Evolutionary conservation across 2,329 filamentous ascomycete species (phyloP).

Genomic region (Botrytis aclada): DNA sequence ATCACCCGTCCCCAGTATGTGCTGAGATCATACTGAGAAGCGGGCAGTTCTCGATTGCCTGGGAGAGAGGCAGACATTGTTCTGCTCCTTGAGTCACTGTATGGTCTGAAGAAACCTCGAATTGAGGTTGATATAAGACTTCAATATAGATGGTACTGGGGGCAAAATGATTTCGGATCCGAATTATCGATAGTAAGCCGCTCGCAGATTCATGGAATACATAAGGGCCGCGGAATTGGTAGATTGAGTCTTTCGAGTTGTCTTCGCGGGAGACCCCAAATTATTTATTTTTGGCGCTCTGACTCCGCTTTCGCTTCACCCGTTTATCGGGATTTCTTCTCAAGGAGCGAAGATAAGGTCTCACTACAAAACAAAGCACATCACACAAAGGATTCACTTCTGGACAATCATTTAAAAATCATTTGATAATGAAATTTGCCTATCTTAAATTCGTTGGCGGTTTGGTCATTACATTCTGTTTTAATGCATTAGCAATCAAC

Average conservation of each 20-base stretch:
- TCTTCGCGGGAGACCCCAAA: background rate
- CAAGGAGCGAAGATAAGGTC: background rate
- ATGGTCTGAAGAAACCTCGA: background rate
- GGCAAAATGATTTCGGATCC: conserved; percentile 10
- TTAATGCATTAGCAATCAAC: background rate
- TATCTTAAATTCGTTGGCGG: background rate
- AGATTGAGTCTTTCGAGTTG: background rate
- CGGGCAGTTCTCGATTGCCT: conserved; percentile 75
- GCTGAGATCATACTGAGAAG: conserved; percentile 85
- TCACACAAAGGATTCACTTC: background rate
- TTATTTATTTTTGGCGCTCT: conserved; percentile 13
- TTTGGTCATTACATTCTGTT: background rate
- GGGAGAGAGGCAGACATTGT: conserved; percentile 64
- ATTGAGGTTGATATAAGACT: conserved; percentile 8
- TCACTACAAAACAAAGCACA: background rate
- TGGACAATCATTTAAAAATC: background rate
- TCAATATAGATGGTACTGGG: background rate
- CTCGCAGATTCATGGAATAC: background rate
- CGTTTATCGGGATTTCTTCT: conserved; percentile 1
- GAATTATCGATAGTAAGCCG: background rate
- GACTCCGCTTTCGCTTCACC: conserved; percentile 15
- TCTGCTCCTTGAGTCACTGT: background rate
- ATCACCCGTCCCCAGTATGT: conserved; percentile 95
- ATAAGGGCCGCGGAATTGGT: background rate
- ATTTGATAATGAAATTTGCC: background rate